Base-by-base conservation (phyloP, 2,329 filamentous ascomycete species). In the Fusarium begoniae region DNA sequence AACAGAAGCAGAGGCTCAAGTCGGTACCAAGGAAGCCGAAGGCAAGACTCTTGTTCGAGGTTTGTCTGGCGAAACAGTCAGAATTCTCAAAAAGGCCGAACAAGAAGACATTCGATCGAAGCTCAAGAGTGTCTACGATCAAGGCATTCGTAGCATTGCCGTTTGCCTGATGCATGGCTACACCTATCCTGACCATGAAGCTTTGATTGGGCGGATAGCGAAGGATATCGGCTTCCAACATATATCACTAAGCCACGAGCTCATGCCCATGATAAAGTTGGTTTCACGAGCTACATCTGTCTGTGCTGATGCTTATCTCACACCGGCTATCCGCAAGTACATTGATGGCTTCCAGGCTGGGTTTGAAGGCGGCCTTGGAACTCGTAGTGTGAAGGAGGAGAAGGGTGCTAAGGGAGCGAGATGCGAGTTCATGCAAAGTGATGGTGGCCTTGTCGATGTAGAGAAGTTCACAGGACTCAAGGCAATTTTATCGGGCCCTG, bases 391-490 rank as follows among this genome's bases (percentile, higher is more conserved):
- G 9, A 91, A 92, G 81, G 85, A 89, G 22, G 89, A 92, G 69
- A 82, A 85, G 35, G 92, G 91, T 0, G 82, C 85, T 10, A 92
- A 88, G 76, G 93, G 92, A 8, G 93, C 94, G 8, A 87, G 95
- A 72, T 98, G 95, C 83, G 95, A 98, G 81, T 98, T 98, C 76
- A 98, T 98, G 95, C 94, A 98, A 81, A 95, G 92, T 15, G 94
- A 97, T 73, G 94, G 94, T 28, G 90, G 90, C 0, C 81, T 92
- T 5, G 90, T 92, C 0, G 93, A 95, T 72, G 92, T 95, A 1
- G 91, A 93, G 63, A 91, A 90, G 74, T 97, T 98, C 79, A 95
- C 93, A 0, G 95, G 95, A 0, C 84, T 98, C 9, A 91, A 92
- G 77, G 94, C 94, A 6, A 97, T 98, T 67, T 81, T 98, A 5